phyloP scores from a whole-genome alignment of 768 basidiomycete genomes.

The Albatrellus ellisii region DNA sequence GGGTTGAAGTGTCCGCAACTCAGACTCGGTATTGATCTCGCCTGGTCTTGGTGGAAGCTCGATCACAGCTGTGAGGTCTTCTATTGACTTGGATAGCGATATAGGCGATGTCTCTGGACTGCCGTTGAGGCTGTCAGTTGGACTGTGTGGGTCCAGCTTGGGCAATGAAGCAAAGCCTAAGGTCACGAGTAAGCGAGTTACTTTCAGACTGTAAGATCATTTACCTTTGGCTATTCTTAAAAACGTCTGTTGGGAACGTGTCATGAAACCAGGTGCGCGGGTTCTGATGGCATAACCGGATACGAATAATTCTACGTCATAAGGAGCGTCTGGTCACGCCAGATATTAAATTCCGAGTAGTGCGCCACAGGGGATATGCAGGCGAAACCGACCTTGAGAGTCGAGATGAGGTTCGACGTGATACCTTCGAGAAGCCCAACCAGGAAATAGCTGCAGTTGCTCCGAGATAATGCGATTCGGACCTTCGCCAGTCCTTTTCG shows the following conservation, averaged over 20 bases:
- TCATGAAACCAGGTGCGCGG: slow-evolving; percentile 43
- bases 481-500: slow-evolving; percentile 15
- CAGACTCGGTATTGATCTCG: slow-evolving; percentile 48
- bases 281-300: slow-evolving; percentile 65
- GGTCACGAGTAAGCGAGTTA: background rate
- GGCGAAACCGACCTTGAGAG: slow-evolving; percentile 18
- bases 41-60: slow-evolving; percentile 42
- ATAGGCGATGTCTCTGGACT: slow-evolving; percentile 17
- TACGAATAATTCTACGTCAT: slow-evolving; percentile 59
- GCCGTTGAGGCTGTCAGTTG: slow-evolving; percentile 15
- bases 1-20: slow-evolving; percentile 32
- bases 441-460: slow-evolving; percentile 55
- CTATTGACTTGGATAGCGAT: slow-evolving; percentile 24
- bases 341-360: background rate
- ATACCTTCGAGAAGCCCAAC: slow-evolving; percentile 60
- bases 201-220: background rate
- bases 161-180: slow-evolving; percentile 12
- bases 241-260: slow-evolving; percentile 67
- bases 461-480: slow-evolving; percentile 28
- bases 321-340: slow-evolving; percentile 33
- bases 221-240: slow-evolving; percentile 67
- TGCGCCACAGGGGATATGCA: background rate
- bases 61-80: slow-evolving; percentile 32
- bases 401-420: slow-evolving; percentile 11
- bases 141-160: slow-evolving; percentile 19